Conservation (phyloP, 306 rosid species). For the Cucurbita pepo region DNA sequence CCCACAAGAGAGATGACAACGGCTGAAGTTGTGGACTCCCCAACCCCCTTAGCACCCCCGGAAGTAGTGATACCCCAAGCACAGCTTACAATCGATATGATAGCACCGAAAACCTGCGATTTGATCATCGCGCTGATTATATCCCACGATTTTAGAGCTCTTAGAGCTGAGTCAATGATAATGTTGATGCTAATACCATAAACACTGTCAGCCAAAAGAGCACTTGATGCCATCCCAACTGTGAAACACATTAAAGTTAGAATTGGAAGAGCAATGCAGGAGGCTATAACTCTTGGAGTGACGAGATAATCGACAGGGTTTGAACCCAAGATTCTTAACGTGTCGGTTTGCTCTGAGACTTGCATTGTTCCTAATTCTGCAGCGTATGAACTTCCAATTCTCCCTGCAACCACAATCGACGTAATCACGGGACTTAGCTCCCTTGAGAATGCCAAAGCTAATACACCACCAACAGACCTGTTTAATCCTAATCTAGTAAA, state of each 20-base stretch:
- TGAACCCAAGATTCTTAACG: slow-evolving; percentile 79
- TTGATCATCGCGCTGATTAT: slow-evolving; percentile 83
- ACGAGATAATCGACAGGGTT: slow-evolving; percentile 90
- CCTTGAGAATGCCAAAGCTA: slow-evolving; percentile 90
- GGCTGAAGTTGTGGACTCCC: slow-evolving; percentile 91
- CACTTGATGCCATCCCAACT: slow-evolving; percentile 85
- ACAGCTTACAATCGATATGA: slow-evolving; percentile 84
- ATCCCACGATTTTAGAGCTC: slow-evolving; percentile 78
- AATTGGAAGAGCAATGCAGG: slow-evolving; percentile 65
- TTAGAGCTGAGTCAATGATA: slow-evolving; percentile 77
- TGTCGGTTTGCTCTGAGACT: slow-evolving; percentile 92
- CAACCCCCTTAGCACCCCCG: slow-evolving; percentile 96
- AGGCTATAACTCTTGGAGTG: slow-evolving; percentile 77
- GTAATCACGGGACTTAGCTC: slow-evolving; percentile 93
- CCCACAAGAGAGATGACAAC: slow-evolving; percentile 95
- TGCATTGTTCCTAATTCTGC: slow-evolving; percentile 99
- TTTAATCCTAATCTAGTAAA: slow-evolving; percentile 81
- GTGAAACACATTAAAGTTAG: slow-evolving; percentile 79
- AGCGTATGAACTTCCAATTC: slow-evolving; percentile 92
- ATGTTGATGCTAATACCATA: slow-evolving; percentile 86
- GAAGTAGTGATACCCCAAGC: slow-evolving; percentile 89
- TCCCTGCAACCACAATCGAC: slow-evolving; percentile 81
- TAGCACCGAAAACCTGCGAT: slow-evolving; percentile 81
- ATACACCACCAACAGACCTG: slow-evolving; percentile 90
- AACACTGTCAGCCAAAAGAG: slow-evolving; percentile 63